Base-by-base conservation (phyloP, 1,284 basidiomycete genomes). In the Malassezia cuniculi region DNA sequence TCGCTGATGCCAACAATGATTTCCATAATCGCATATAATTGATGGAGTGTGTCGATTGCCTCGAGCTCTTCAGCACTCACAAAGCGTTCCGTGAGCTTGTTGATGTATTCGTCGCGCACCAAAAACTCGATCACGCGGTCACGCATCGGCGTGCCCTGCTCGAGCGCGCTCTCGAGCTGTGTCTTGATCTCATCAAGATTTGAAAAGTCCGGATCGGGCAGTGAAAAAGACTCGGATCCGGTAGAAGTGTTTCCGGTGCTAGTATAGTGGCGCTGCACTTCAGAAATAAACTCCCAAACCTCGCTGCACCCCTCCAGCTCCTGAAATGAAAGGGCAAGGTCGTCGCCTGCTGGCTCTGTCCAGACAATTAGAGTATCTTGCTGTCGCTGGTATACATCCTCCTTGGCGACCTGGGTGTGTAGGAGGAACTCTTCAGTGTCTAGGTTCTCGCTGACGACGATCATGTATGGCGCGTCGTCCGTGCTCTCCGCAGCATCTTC, bases 1-100 rank as follows among this genome's bases (percentile, higher is more conserved):
- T 99, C 93, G 66, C 94, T 95, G 60, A 95, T 76, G 72, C 85
- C 78, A 45, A 97, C 86, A 59, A 97, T 90, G 9, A 84, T 85
- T 69, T 94, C 87, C 79, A 93, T 87, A 52, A 94, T 76, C 51
- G 76, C 79, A 71, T 85, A 95, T 31, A 97, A 69, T 4, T 81
- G 78, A 70, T 95, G 90, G 38, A 99, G 71, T 55, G 86, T 82
- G 27, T 81, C 77, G 46, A 97, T 62, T 54, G 77, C 83, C 70
- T 95, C 89, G 54, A 87, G 72, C 62, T 93, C 86, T 70, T 97
- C 90, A 17, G 90, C 87, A 54, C 80, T 78, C 42, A 78, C 74
- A 68, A 93, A 77, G 28, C 93, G 79, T 38, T 79, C 77, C 52
- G 87, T 80, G 51, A 95, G 72, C 36, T 78, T 76, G 60, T 83